Conservation (phyloP, 805 yeast genomes). For the Candida maltosa region DNA sequence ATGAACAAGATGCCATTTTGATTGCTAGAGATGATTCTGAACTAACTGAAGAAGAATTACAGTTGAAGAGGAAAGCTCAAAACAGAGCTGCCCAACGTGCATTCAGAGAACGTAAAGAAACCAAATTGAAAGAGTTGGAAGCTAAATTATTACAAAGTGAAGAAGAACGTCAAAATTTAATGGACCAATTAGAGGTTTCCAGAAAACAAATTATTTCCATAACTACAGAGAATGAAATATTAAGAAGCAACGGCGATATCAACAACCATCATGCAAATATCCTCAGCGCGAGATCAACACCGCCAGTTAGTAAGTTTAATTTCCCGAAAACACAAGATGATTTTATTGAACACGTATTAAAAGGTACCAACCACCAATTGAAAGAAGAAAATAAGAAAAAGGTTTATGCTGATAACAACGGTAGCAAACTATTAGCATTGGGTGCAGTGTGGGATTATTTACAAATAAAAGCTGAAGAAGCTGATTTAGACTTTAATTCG, state of each 20-base stretch:
- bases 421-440: conserved; percentile 56
- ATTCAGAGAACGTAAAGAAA: conserved; percentile 77
- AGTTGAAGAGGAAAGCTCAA: conserved; percentile 66
- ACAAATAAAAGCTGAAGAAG: conserved; percentile 41
- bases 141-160: conserved; percentile 57
- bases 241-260: conserved; percentile 21
- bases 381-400: conserved; percentile 20
- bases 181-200: conserved; percentile 47
- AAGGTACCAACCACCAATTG: conserved; percentile 20
- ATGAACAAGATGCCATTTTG: conserved; percentile 34
- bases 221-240: conserved; percentile 58
- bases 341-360: conserved; percentile 27
- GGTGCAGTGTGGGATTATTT: conserved; percentile 86
- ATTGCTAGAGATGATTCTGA: conserved; percentile 36
- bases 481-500: conserved; percentile 42
- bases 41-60: conserved; percentile 39
- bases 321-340: conserved; percentile 35
- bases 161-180: conserved; percentile 44
- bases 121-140: conserved; percentile 65
- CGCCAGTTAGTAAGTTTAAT: conserved; percentile 16
- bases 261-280: background rate
- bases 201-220: conserved; percentile 55
- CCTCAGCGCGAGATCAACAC: no score
- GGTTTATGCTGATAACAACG: conserved; percentile 35
- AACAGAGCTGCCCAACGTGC: conserved; percentile 88